phyloP scores from a whole-genome alignment of 805 yeast genomes.

The Cyberlindnera misumaiensis region DNA sequence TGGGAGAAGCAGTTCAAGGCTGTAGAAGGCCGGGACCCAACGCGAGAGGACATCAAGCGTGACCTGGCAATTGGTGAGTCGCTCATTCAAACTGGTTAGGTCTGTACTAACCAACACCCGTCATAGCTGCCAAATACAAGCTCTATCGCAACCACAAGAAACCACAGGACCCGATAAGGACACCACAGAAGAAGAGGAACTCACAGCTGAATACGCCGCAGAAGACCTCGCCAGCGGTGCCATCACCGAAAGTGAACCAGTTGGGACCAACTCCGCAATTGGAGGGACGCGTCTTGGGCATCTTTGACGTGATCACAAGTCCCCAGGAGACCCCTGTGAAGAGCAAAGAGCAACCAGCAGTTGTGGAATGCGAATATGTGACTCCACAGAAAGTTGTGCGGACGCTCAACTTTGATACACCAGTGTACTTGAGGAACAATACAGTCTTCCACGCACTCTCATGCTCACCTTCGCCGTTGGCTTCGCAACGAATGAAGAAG shows the following conservation, averaged over 20 bases:
- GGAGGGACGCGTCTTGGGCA: conserved; percentile 65
- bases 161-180: conserved; percentile 5
- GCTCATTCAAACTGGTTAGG: too few species aligned
- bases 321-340: conserved; percentile 15
- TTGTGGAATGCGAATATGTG: conserved; percentile 3
- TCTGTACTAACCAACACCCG: not conserved
- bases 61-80: conserved; percentile 27
- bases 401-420: conserved; percentile 26
- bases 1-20: conserved; percentile 47
- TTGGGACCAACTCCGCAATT: conserved; percentile 88
- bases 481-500: conserved; percentile 23
- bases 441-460: conserved; percentile 3
- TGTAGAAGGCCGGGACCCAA: conserved; percentile 37
- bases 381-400: conserved; percentile 15
- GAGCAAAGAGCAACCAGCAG: not conserved
- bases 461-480: conserved; percentile 25
- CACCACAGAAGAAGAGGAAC: conserved; percentile 3
- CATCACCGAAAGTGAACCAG: conserved; percentile 25
- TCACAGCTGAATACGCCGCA: conserved; percentile 17
- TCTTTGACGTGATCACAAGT: conserved; percentile 44
- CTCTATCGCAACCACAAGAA: conserved; percentile 14
- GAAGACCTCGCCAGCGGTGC: conserved; percentile 16
- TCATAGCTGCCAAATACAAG: conserved; percentile 18
- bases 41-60: conserved; percentile 39
- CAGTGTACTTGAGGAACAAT: conserved; percentile 33